Conservation (phyloP, 768 basidiomycete species). For the Lactarius evosmus region DNA sequence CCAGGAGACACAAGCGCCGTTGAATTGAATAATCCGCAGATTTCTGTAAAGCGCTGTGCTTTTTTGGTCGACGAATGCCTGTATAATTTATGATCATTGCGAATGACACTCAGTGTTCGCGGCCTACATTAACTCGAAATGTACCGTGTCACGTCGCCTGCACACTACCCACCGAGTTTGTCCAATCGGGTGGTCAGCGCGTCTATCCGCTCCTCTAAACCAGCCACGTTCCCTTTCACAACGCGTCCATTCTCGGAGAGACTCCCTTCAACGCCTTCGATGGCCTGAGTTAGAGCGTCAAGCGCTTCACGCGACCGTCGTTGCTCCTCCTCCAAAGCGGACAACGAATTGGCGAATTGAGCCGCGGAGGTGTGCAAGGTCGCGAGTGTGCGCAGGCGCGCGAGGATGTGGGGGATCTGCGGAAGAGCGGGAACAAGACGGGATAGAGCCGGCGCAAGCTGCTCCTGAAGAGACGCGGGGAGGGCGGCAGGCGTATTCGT, state of each 20-base stretch:
- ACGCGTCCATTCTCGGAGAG: constrained; percentile 67
- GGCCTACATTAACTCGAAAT: not conserved
- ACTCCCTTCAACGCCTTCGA: constrained; percentile 71
- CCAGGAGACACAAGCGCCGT: not conserved
- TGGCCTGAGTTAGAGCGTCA: constrained; percentile 63
- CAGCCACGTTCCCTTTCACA: constrained; percentile 69
- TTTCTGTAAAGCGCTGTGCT: not conserved
- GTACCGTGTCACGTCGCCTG: constrained; percentile 8
- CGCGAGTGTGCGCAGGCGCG: constrained; percentile 82
- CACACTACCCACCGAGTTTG: constrained; percentile 29
- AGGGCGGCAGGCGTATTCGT: constrained; percentile 25
- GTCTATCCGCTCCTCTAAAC: constrained; percentile 60
- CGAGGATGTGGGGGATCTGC: constrained; percentile 86
- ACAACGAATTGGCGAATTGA: constrained; percentile 67
- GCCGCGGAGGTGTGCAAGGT: constrained; percentile 78
- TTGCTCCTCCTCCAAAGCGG: constrained; percentile 70
- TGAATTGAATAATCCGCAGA: not conserved
- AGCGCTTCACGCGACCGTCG: constrained; percentile 58
- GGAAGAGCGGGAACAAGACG: constrained; percentile 71
- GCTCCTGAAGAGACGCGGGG: constrained; percentile 47
- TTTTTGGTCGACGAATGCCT: not conserved
- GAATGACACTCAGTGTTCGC: not conserved
- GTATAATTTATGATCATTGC: not conserved
- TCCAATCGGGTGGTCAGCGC: constrained; percentile 45
- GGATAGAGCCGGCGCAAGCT: constrained; percentile 63